phyloP scores from a whole-genome alignment of 2,329 filamentous ascomycete genomes.

The Aspergillus thermomutatus region DNA sequence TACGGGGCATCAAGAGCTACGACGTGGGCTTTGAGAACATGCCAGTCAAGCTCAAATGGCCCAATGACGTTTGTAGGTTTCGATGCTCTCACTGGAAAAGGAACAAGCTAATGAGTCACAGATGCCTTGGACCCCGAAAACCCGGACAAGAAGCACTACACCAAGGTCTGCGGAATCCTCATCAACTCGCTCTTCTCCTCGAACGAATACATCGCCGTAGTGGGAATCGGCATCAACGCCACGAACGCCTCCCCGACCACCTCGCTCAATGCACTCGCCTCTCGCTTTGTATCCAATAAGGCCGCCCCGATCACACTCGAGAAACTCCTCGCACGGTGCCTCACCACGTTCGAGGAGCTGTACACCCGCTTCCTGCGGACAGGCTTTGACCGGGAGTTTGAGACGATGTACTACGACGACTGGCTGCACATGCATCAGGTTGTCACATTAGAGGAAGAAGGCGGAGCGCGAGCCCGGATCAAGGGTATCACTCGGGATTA shows the following conservation, averaged over 20 bases:
- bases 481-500: slow-evolving; percentile 89
- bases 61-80: slow-evolving; percentile 80
- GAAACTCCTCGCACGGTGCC: slow-evolving; percentile 73
- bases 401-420: slow-evolving; percentile 71
- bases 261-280: slow-evolving; percentile 71
- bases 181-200: slow-evolving; percentile 81
- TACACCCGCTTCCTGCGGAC: slow-evolving; percentile 70
- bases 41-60: slow-evolving; percentile 91
- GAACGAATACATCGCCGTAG: slow-evolving; percentile 76
- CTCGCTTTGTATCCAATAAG: slow-evolving; percentile 38
- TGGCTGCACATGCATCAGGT: slow-evolving; percentile 82
- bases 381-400: slow-evolving; percentile 72
- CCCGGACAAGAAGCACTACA: slow-evolving; percentile 54
- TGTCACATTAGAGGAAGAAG: slow-evolving; percentile 75
- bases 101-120: slow-evolving; percentile 23
- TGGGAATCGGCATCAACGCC: slow-evolving; percentile 84
- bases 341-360: slow-evolving; percentile 72
- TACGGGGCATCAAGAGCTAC: slow-evolving; percentile 78
- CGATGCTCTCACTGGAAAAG: not conserved
- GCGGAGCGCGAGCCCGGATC: slow-evolving; percentile 69
- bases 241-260: slow-evolving; percentile 83
- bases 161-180: slow-evolving; percentile 91
- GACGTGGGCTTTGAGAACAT: slow-evolving; percentile 70
- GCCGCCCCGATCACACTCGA: slow-evolving; percentile 65
- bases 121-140: slow-evolving; percentile 64